Evolutionary conservation across 495 filamentous ascomycete genomes (phyloP), one percentile per base, ranked within the genome.

Genomic region (Poronia punctata): DNA sequence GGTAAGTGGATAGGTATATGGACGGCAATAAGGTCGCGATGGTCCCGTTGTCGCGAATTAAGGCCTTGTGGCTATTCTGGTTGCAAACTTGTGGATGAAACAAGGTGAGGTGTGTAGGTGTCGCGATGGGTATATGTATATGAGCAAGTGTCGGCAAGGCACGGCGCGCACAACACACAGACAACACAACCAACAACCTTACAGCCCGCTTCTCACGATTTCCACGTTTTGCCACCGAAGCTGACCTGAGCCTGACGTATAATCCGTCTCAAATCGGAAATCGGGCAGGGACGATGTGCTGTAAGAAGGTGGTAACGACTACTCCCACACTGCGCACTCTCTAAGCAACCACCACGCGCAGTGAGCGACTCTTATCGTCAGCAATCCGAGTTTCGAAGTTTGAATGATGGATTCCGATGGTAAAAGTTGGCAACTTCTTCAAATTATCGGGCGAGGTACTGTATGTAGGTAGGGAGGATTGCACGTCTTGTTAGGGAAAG

Each of bases 401-500:
- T 18, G 12, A 26, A 22, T 36, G 33, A 33, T 31, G 33, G 6
- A 36, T 36, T 18, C 25, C 18, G 12, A 25, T 17, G 32, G 3
- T 22, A 21, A 38, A 14, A 21, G 27, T 24, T 21, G 32, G 23
- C 20, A 17, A 45, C 33, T 31, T 38, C 42, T 36, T 38, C 15
- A 25, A 33, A 28, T 28, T 22, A 19, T 23, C 25, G 33, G 21
- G n/a, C n/a, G n/a, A n/a, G n/a, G n/a, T n/a, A n/a, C n/a, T n/a
- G n/a, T n/a, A n/a, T n/a, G n/a, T n/a, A n/a, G n/a, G 42, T 31
- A 27, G 40, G 42, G 37, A 26, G 35, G 25, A 45, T 38, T 45
- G 29, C 42, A 38, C 19, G 28, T 17, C 8, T 14, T 16, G 16
- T 31, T 21, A 27, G 42, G 37, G 28, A 28, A 22, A 30, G 42